Evolutionary conservation across 768 basidiomycete genomes (phyloP).

Genomic region (Pleurotus eryngii): DNA sequence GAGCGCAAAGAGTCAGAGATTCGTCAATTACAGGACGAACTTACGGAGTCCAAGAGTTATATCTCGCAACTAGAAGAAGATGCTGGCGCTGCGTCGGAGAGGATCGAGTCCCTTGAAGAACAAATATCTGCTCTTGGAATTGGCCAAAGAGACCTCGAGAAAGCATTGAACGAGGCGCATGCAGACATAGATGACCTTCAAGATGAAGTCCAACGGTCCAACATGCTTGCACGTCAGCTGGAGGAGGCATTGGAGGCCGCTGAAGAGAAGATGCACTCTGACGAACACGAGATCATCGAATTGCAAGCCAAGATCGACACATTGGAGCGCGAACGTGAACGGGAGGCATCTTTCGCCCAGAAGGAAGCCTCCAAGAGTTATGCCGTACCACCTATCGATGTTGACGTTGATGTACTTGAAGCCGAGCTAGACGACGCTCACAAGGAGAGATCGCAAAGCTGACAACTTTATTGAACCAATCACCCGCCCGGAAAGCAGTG

Average conservation of each 20-base stretch:
- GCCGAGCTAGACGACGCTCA: constrained; percentile 75
- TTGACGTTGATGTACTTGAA: constrained; percentile 67
- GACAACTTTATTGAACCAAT: constrained; percentile 63
- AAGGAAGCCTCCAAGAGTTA: constrained; percentile 19
- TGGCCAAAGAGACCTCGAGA: constrained; percentile 42
- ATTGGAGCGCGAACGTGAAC: constrained; percentile 54
- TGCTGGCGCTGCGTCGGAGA: constrained; percentile 48
- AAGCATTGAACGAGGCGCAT: constrained; percentile 41
- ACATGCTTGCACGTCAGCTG: constrained; percentile 61
- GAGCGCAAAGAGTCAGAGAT: constrained; percentile 33
- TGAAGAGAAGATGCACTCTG: constrained; percentile 65
- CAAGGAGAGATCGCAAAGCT: constrained; percentile 76
- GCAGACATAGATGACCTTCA: constrained; percentile 51
- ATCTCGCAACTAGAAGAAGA: constrained; percentile 60
- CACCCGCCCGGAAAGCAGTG: constrained; percentile 73
- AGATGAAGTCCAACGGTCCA: constrained; percentile 47
- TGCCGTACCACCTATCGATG: constrained; percentile 35
- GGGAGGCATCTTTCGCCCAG: not conserved
- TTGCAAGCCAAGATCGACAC: constrained; percentile 48
- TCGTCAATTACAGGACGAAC: constrained; percentile 26
- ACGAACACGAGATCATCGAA: constrained; percentile 50
- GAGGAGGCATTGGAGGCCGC: constrained; percentile 75
- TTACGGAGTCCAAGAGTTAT: constrained; percentile 48
- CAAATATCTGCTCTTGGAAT: constrained; percentile 36
- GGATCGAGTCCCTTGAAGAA: constrained; percentile 53